Base-by-base conservation (phyloP, 192 early-diverging fungal species). In the Globomyces pollinis-pini region DNA sequence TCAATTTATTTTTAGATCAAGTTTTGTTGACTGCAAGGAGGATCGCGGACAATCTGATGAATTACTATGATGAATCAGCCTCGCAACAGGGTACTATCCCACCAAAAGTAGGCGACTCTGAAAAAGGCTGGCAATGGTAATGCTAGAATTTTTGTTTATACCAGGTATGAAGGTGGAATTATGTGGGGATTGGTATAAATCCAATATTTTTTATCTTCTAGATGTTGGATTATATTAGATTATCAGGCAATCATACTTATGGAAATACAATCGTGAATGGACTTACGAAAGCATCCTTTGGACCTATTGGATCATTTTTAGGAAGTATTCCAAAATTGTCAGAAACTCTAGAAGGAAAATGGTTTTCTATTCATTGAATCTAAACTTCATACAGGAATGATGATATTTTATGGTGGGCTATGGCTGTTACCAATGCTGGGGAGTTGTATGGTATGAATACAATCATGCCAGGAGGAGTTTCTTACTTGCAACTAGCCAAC, bases 331-430 rank as follows among this genome's bases (percentile, higher is more conserved):
- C 23, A 20, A 29, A 18, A 26, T 18, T 41, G 0, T 31, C 53
- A n/a, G 53, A 20, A 21, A 68, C 64, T 13, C 38, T 63, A 1
- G 20, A 31, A 6, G 68, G 68, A 2, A 60, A 58, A 47, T 72
- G 70, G 74, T n/a, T n/a, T n/a, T n/a, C n/a, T n/a, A n/a, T n/a
- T n/a, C n/a, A 43, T 18, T 43, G 41, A 43, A 6, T 12, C 13
- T 12, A 18, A 43, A 43, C 7, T 43, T 18, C 8, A 43, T n/a
- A n/a, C n/a, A 43, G 13, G 5, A 70, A 72, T 38, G 69, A 69
- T 49, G 70, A 73, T 47, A 71, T 78, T 35, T 59, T 53, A 3
- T 74, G 71, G 76, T 77, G 71, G 74, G 70, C 57, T 3, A 33
- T 76, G 23, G 44, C 65, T 26, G 55, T 49, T 35, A 44, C 71